A percentile compares a stretch with the other conserved stretches of the same genome.
These are phyloP conservation scores for Ganoderma sinense DNA, from an alignment of 1,284 basidiomycete genomes.

Conservation along the genomic window DNA sequence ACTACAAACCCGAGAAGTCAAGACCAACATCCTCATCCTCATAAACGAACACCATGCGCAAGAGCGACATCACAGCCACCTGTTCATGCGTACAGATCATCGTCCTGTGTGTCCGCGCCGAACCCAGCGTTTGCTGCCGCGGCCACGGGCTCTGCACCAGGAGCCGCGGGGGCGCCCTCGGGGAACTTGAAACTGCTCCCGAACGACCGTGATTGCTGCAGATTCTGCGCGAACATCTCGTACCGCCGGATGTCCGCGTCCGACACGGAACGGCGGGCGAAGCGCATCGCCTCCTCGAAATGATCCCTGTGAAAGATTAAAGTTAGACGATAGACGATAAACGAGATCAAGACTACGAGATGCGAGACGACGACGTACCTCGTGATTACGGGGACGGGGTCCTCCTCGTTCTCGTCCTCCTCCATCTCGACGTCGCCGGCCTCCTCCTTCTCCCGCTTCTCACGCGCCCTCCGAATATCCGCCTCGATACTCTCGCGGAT, in stretches of 20 bases:
- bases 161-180: conserved; percentile 60
- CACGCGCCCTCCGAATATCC: conserved; percentile 85
- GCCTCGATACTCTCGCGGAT: conserved; percentile 96
- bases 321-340: conserved; percentile 5
- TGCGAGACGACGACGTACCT: conserved; percentile 47
- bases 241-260: conserved; percentile 96
- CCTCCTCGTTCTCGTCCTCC: conserved; percentile 81
- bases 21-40: conserved; percentile 18
- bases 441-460: conserved; percentile 86
- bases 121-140: conserved; percentile 81
- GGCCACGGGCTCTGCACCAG: conserved; percentile 39
- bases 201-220: conserved; percentile 88
- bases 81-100: conserved; percentile 84
- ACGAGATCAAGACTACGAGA: conserved; percentile 1
- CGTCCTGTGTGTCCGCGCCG: conserved; percentile 82
- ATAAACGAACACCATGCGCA: background rate
- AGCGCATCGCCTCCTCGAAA: conserved; percentile 99
- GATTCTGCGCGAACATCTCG: conserved; percentile 91
- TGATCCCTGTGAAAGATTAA: conserved; percentile 63
- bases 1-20: conserved; percentile 24
- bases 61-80: conserved; percentile 1
- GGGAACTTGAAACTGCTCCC: conserved; percentile 98
- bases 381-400: conserved; percentile 97
- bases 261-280: conserved; percentile 90
- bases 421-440: conserved; percentile 78